Evolutionary conservation across 257 asterid genomes (phyloP).

Genomic region (Perilla frutescens): DNA sequence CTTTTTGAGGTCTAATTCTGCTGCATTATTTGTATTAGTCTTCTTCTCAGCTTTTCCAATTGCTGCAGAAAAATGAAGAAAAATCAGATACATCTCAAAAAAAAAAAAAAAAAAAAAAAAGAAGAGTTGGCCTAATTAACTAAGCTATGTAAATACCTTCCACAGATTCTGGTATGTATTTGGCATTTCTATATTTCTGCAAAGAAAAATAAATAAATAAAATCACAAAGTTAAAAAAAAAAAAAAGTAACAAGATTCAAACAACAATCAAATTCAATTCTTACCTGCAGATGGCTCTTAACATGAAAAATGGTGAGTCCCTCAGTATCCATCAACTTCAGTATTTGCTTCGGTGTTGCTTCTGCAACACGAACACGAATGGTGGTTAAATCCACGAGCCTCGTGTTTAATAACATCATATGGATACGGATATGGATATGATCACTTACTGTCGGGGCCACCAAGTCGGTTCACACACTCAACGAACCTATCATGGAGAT

Average conservation of each 20-base stretch:
- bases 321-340: slow-evolving; percentile 81
- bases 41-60: slow-evolving; percentile 67
- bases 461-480: slow-evolving; percentile 83
- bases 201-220: neutral
- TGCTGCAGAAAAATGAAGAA: slow-evolving; percentile 13
- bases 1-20: slow-evolving; percentile 56
- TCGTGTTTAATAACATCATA: neutral
- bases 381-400: slow-evolving; percentile 18
- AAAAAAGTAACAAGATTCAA: neutral
- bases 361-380: slow-evolving; percentile 46
- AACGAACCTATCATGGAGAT: slow-evolving; percentile 84
- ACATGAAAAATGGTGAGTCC: slow-evolving; percentile 91
- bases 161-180: slow-evolving; percentile 60
- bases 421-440: neutral
- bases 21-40: slow-evolving; percentile 33
- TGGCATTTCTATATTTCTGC: slow-evolving; percentile 87
- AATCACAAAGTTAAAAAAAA: neutral
- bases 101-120: neutral
- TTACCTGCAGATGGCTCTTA: slow-evolving; percentile 95
- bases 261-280: neutral
- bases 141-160: slow-evolving; percentile 58
- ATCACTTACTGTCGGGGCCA: slow-evolving; percentile 84
- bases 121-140: neutral
- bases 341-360: slow-evolving; percentile 94
- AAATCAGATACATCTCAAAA: slow-evolving; percentile 24